Evolutionary conservation across 805 yeast genomes (phyloP), one percentile per base, ranked within the genome.

Genomic region (Saccharomycopsis sp.): DNA sequence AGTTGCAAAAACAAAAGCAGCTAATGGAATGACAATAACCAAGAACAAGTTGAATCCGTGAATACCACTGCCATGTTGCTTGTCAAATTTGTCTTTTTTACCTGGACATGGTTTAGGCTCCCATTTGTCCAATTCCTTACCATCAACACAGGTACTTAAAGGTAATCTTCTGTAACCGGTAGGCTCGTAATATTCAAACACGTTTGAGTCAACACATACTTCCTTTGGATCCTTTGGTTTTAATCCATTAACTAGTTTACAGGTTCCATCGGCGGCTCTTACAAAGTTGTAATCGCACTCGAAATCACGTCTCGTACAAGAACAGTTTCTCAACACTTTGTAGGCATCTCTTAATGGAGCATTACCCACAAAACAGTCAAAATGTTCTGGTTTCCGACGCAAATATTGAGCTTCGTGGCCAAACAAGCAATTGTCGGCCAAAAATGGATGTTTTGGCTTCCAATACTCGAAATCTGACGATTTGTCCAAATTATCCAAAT

Each of bases 141-240:
- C 98, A 22, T 90, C 96, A 51, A 74, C 78, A 74, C 99, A 94
- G 0, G 97, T 89, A 12, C 94, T 85, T 58, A 88, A 69, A 1
- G 97, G 94, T 25, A 92, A 80, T 65, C 83, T 84, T 69, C 99
- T 82, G 71, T 94, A 94, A 0, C 98, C 99, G 0, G 98, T 91
- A 15, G 97, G 90, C 64, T 86, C 86, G 77, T 84, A 89, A 69
- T 83, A 92, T 68, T 89, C 91, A 62, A 84, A 75, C 1, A 78
- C 77, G 50, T 77, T 78, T 58, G 78, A 75, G 57, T 74, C 76
- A 15, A 66, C 65, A 70, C 97, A 89, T 57, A 80, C 77, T 58
- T 78, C 80, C 25, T 78, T 72, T 58, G 84, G 83, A 67, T 89
- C 88, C 14, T 81, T 78, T 5, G 96, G 89, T 2, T 77, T 69